A percentile compares a stretch with the other conserved stretches of the same genome.
phyloP scores from a whole-genome alignment of 1,284 basidiomycete genomes.

The Microbotryum scabiosae region DNA sequence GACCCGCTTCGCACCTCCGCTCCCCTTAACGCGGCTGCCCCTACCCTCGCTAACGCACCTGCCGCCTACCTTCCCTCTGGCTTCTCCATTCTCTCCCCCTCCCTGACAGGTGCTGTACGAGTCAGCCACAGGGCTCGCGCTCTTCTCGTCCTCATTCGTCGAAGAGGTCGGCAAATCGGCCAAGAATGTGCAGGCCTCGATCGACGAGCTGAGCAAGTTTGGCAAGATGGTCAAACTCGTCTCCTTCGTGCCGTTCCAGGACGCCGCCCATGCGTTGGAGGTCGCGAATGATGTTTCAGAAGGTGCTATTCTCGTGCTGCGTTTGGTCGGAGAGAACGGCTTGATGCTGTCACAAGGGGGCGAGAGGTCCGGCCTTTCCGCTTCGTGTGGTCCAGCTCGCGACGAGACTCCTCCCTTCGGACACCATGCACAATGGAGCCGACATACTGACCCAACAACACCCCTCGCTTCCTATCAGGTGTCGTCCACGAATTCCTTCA shows the following conservation, averaged over 20 bases:
- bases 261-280: constrained; percentile 70
- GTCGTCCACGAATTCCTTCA: constrained; percentile 80
- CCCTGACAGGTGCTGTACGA: constrained; percentile 79
- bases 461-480: constrained; percentile 45
- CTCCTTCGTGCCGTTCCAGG: constrained; percentile 93
- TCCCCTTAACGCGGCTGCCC: neutral
- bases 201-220: constrained; percentile 59
- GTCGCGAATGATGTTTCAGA: constrained; percentile 96
- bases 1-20: neutral
- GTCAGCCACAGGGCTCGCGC: constrained; percentile 86
- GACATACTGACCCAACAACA: no score
- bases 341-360: no score
- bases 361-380: no score
- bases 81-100: no score
- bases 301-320: constrained; percentile 49
- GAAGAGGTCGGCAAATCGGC: constrained; percentile 85
- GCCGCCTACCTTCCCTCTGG: no score
- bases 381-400: no score
- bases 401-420: no score
- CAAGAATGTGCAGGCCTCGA: constrained; percentile 63
- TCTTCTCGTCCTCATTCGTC: constrained; percentile 80
- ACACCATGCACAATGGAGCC: no score
- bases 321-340: no score
- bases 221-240: constrained; percentile 85
- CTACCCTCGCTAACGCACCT: no score